Conservation (phyloP, 2,329 filamentous ascomycete genomes). For the Lecanicillium sp. region DNA sequence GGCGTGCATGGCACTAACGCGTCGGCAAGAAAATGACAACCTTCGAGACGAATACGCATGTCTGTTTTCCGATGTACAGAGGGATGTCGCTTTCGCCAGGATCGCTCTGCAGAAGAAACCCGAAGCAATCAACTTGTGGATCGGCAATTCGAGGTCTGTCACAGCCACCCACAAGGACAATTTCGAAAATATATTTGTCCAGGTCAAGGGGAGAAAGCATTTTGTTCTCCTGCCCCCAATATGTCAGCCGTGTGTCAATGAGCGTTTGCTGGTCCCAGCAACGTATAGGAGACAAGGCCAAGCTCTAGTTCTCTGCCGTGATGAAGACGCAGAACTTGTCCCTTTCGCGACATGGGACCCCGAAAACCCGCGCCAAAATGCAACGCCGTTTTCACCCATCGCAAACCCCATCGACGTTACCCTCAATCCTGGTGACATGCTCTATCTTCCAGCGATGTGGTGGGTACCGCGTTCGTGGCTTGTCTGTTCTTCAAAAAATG, state of each 20-base stretch:
- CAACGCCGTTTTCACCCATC: constrained; percentile 52
- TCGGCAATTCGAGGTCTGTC: constrained; percentile 62
- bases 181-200: constrained; percentile 80
- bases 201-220: constrained; percentile 64
- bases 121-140: constrained; percentile 78
- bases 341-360: constrained; percentile 74
- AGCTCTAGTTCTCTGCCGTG: constrained; percentile 23
- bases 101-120: constrained; percentile 59
- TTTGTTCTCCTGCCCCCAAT: constrained; percentile 69
- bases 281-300: constrained; percentile 43
- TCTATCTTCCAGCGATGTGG: constrained; percentile 79
- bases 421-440: constrained; percentile 66
- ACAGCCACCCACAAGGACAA: constrained; percentile 76
- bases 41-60: constrained; percentile 62
- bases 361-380: constrained; percentile 40
- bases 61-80: constrained; percentile 56
- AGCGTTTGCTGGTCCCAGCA: constrained; percentile 47
- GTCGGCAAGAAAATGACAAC: constrained; percentile 73
- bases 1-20: too few species aligned
- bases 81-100: constrained; percentile 62
- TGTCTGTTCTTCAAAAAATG: not conserved
- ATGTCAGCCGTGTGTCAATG: constrained; percentile 61
- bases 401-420: constrained; percentile 59
- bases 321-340: constrained; percentile 31
- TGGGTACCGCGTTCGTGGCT: constrained; percentile 25